Evolutionary conservation across 2,329 filamentous ascomycete genomes (phyloP).

Genomic region (Cladosporium austrohemisphaericum): DNA sequence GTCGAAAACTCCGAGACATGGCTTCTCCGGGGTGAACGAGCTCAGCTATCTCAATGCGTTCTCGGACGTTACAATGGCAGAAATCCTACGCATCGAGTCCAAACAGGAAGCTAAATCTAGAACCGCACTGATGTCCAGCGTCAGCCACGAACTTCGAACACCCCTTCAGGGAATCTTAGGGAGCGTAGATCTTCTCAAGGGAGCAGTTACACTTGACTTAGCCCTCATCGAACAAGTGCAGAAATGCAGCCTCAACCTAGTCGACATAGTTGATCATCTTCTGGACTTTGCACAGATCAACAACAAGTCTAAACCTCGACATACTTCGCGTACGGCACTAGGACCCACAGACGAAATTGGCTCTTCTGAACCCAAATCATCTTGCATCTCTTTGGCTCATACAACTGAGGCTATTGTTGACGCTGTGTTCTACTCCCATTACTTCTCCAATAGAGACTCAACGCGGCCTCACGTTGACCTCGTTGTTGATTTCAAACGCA

Average conservation of each 20-base stretch:
- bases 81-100: conserved; percentile 39
- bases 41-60: conserved; percentile 40
- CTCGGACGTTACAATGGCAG: conserved; percentile 41
- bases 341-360: too few relatives aligned
- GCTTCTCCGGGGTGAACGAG: conserved; percentile 39
- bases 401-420: conserved; percentile 51
- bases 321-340: too few relatives aligned
- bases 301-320: conserved; percentile 34
- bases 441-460: conserved; percentile 26
- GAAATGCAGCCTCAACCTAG: conserved; percentile 36
- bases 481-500: conserved; percentile 33
- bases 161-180: conserved; percentile 46
- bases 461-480: conserved; percentile 36
- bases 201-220: conserved; percentile 30
- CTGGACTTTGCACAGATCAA: conserved; percentile 42
- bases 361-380: too few relatives aligned
- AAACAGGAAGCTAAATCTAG: conserved; percentile 46
- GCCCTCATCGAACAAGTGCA: conserved; percentile 19
- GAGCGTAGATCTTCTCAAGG: conserved; percentile 41
- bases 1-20: conserved; percentile 43
- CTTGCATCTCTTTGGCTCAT: conserved; percentile 17
- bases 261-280: conserved; percentile 34
- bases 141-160: conserved; percentile 50
- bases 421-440: conserved; percentile 40
- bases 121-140: conserved; percentile 50